Percentiles rank a stretch among this genome's conserved stretches.
phyloP scores from a whole-genome alignment of 129 eudicot species.

The Silybum marianum region DNA sequence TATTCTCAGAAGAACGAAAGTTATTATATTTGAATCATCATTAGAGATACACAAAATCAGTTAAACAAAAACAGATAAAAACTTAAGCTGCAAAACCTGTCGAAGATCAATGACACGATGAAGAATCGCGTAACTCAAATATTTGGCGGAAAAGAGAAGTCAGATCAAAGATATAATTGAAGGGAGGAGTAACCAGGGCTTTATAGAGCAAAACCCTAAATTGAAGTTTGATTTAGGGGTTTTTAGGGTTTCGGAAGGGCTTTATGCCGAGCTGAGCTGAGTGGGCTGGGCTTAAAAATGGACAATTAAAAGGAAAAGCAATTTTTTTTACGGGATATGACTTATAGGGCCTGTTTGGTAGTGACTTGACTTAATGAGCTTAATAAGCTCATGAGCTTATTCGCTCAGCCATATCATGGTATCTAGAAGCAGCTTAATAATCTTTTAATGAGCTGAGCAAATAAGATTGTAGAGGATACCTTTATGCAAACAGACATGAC shows the following conservation, averaged over 20 bases:
- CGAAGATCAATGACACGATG: not conserved
- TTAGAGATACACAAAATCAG: not conserved
- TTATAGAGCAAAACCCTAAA: slow-evolving; percentile 35
- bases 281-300: not conserved
- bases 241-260: slow-evolving; percentile 5
- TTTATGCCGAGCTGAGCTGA: not conserved
- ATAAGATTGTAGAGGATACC: too few relatives aligned
- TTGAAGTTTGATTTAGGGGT: slow-evolving; percentile 1
- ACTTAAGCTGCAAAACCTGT: not conserved
- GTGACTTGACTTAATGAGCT: too few relatives aligned
- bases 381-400: too few relatives aligned
- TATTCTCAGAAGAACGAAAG: slow-evolving; percentile 36
- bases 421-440: too few relatives aligned
- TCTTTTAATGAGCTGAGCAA: too few relatives aligned
- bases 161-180: not conserved
- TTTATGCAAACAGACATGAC: too few relatives aligned
- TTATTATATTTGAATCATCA: slow-evolving; percentile 30
- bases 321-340: too few relatives aligned
- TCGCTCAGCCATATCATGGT: too few relatives aligned
- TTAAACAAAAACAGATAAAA: not conserved
- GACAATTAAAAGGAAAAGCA: not conserved
- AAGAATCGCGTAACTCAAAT: not conserved
- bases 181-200: not conserved
- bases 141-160: not conserved
- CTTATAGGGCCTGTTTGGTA: too few relatives aligned